Evolutionary conservation across 352 stramenopile species (phyloP).

Genomic region (Phytophthora fragariae): DNA sequence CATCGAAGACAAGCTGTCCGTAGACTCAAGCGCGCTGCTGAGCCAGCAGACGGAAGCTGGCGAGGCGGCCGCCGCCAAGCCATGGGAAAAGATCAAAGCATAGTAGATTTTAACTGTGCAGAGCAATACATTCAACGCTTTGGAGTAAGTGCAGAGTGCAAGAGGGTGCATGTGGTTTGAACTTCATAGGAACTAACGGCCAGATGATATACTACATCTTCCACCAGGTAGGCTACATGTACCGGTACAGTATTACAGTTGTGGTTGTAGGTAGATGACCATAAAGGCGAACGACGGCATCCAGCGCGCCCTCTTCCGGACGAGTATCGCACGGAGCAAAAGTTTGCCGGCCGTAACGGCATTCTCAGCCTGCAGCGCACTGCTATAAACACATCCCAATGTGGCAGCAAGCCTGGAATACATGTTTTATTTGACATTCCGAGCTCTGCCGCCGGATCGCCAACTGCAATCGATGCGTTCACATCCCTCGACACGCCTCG

Average conservation of each 20-base stretch:
- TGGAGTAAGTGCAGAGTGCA: constrained; percentile 6
- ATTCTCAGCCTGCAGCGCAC: constrained; percentile 10
- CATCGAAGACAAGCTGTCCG: constrained; percentile 77
- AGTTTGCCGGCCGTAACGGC: constrained; percentile 15
- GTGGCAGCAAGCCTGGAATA: neutral
- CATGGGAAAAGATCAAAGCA: constrained; percentile 55
- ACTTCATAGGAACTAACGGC: constrained; percentile 2
- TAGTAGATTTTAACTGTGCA: constrained; percentile 17
- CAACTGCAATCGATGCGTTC: constrained; percentile 2
- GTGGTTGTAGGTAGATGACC: neutral
- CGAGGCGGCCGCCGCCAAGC: constrained; percentile 39
- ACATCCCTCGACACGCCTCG: constrained; percentile 12
- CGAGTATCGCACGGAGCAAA: constrained; percentile 5
- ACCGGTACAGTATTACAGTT: too few relatives aligned
- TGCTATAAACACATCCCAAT: neutral
- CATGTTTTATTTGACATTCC: neutral
- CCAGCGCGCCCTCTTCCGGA: neutral
- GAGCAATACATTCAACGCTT: neutral
- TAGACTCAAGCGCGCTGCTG: constrained; percentile 53
- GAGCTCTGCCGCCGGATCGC: constrained; percentile 5
- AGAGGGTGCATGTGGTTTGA: constrained; percentile 11
- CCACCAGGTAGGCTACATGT: neutral
- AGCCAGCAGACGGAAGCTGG: constrained; percentile 27
- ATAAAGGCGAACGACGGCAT: constrained; percentile 2
- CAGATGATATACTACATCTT: neutral